Percentiles rank a stretch among this genome's conserved stretches.
Conservation (phyloP, 169 alveolate genomes). For the Babesia divergens region DNA sequence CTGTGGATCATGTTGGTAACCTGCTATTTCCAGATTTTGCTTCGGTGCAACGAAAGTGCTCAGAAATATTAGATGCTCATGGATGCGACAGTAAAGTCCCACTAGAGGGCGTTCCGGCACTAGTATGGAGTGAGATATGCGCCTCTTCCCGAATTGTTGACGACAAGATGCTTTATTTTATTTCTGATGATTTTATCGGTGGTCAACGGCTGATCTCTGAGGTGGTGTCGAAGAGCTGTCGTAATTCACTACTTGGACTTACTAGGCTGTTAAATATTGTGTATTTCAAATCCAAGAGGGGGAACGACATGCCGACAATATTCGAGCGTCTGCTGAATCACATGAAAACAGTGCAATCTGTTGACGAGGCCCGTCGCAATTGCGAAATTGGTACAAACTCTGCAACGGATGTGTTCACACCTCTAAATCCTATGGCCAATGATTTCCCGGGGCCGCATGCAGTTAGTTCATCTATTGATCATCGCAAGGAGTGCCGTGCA, state of each 20-base stretch:
- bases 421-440: constrained; percentile 3
- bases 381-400: constrained; percentile 29
- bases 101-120: constrained; percentile 11
- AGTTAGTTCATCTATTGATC: background rate
- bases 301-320: background rate
- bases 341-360: constrained; percentile 33
- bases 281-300: constrained; percentile 23
- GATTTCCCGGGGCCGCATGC: background rate
- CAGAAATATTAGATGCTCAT: background rate
- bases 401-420: background rate
- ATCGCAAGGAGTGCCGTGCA: constrained; percentile 20
- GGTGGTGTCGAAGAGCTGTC: constrained; percentile 12
- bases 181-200: constrained; percentile 43
- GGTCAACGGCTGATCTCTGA: constrained; percentile 45
- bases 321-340: constrained; percentile 23
- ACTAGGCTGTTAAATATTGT: constrained; percentile 51
- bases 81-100: background rate
- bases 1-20: constrained; percentile 23
- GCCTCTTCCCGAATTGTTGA: constrained; percentile 30
- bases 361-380: constrained; percentile 42
- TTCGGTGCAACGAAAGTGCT: background rate
- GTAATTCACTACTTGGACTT: constrained; percentile 32
- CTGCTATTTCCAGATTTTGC: constrained; percentile 26
- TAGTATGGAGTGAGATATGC: constrained; percentile 27
- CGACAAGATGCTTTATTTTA: constrained; percentile 46